Evolutionary conservation across 257 asterid genomes (phyloP).

Genomic region (Linderniella brevidens): DNA sequence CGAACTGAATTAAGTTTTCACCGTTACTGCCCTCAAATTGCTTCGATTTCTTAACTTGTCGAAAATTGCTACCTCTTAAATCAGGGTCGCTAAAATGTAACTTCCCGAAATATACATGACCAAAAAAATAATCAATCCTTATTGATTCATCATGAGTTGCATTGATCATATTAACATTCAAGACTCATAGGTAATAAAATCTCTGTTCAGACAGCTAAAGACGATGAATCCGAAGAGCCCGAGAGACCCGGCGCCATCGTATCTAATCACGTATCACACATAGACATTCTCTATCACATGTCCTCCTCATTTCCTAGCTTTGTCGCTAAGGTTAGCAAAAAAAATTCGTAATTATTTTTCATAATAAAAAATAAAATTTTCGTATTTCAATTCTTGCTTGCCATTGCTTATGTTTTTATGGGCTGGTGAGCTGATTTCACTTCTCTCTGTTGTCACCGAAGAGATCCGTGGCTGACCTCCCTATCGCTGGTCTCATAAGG

Average conservation of each 20-base stretch:
- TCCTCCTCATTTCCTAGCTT: slow-evolving; percentile 82
- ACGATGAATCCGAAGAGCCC: slow-evolving; percentile 25
- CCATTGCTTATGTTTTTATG: slow-evolving; percentile 12
- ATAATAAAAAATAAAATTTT: too few relatives aligned
- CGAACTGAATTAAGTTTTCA: too few relatives aligned
- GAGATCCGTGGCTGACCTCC: slow-evolving; percentile 96
- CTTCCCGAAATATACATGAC: too few relatives aligned
- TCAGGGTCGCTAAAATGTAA: too few relatives aligned
- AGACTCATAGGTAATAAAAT: background rate
- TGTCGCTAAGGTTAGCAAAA: slow-evolving; percentile 82
- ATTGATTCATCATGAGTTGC: too few relatives aligned
- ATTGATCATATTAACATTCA: background rate
- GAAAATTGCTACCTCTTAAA: too few relatives aligned
- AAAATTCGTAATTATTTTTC: too few relatives aligned
- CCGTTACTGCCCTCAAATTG: too few relatives aligned
- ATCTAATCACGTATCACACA: slow-evolving; percentile 80
- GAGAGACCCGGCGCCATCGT: slow-evolving; percentile 71
- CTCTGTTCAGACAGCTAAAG: slow-evolving; percentile 23
- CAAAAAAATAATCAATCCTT: too few relatives aligned
- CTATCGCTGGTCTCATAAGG: slow-evolving; percentile 94
- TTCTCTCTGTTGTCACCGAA: slow-evolving; percentile 29
- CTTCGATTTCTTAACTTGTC: too few relatives aligned
- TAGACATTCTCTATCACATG: slow-evolving; percentile 90
- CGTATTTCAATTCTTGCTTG: slow-evolving; percentile 1
- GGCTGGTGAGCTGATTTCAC: slow-evolving; percentile 13